Percentiles rank a stretch among this genome's conserved stretches.
Conservation (phyloP, 495 filamentous ascomycete species). For the Trichocladium antarcticum region DNA sequence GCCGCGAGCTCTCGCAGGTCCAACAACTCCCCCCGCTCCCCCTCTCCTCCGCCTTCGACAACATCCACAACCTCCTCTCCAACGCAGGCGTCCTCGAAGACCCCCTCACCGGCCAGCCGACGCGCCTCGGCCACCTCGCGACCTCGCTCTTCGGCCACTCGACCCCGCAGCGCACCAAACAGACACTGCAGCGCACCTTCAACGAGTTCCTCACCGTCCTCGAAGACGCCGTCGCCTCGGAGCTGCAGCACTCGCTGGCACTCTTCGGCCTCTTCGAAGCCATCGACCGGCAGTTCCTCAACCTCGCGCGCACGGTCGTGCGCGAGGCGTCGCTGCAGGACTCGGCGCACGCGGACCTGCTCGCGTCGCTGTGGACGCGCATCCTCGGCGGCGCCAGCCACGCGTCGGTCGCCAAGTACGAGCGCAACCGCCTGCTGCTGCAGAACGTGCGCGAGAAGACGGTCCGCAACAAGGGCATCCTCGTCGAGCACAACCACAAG, state of each 20-base stretch:
- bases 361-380: slow-evolving; percentile 74
- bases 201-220: slow-evolving; percentile 76
- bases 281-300: slow-evolving; percentile 80
- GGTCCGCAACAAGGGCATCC: slow-evolving; percentile 69
- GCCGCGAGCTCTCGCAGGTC: slow-evolving; percentile 57
- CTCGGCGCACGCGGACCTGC: slow-evolving; percentile 62
- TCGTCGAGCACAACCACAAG: slow-evolving; percentile 73
- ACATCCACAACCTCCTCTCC: slow-evolving; percentile 65
- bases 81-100: slow-evolving; percentile 59
- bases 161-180: slow-evolving; percentile 61
- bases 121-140: slow-evolving; percentile 51
- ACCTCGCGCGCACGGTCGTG: slow-evolving; percentile 73
- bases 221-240: slow-evolving; percentile 76
- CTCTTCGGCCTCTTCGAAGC: slow-evolving; percentile 77
- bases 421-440: slow-evolving; percentile 69
- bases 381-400: slow-evolving; percentile 67
- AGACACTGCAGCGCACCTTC: slow-evolving; percentile 74
- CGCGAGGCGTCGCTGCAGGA: slow-evolving; percentile 74
- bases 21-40: slow-evolving; percentile 42
- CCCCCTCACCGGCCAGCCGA: slow-evolving; percentile 46
- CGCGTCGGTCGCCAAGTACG: slow-evolving; percentile 66
- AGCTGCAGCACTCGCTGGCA: slow-evolving; percentile 61
- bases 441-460: slow-evolving; percentile 68
- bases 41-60: slow-evolving; percentile 58
- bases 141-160: slow-evolving; percentile 69